phyloP scores from a whole-genome alignment of 257 asterid species.

The Petunia axillaris region DNA sequence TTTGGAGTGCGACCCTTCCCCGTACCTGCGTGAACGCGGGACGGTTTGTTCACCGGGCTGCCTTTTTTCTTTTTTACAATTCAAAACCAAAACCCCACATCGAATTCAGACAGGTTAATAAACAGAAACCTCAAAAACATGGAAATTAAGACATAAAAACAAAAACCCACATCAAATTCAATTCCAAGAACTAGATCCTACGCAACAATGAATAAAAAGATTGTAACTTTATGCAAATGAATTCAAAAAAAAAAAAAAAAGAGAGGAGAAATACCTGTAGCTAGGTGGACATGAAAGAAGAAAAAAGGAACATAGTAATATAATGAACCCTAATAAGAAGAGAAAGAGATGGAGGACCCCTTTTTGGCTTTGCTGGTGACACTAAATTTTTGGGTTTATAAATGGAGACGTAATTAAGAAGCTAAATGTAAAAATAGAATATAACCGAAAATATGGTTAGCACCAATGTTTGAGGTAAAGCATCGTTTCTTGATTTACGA shows the following conservation, averaged over 20 bases:
- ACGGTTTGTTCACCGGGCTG: too few species aligned
- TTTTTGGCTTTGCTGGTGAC: constrained; percentile 21
- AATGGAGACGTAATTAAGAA: constrained; percentile 24
- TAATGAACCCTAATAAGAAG: neutral
- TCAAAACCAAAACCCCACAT: constrained; percentile 7
- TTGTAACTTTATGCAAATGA: neutral
- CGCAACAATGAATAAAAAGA: neutral
- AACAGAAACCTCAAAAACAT: constrained; percentile 22
- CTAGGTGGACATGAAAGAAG: neutral
- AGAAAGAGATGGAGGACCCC: constrained; percentile 22
- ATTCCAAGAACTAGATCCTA: constrained; percentile 3
- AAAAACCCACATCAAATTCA: constrained; percentile 24
- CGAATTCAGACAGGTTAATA: constrained; percentile 7
- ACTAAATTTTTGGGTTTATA: constrained; percentile 17
- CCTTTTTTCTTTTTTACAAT: neutral
- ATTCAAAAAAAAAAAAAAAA: neutral
- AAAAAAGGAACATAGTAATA: neutral
- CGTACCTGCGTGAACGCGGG: too few species aligned
- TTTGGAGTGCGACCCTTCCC: too few species aligned
- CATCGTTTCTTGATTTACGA: constrained; percentile 20
- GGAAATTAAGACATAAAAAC: neutral
- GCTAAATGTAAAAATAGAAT: constrained; percentile 3
- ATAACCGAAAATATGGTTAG: neutral
- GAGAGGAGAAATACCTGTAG: constrained; percentile 15
- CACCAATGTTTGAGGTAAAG: neutral